Evolutionary conservation across 768 basidiomycete species (phyloP).

Genomic region (Royoungia palumana): DNA sequence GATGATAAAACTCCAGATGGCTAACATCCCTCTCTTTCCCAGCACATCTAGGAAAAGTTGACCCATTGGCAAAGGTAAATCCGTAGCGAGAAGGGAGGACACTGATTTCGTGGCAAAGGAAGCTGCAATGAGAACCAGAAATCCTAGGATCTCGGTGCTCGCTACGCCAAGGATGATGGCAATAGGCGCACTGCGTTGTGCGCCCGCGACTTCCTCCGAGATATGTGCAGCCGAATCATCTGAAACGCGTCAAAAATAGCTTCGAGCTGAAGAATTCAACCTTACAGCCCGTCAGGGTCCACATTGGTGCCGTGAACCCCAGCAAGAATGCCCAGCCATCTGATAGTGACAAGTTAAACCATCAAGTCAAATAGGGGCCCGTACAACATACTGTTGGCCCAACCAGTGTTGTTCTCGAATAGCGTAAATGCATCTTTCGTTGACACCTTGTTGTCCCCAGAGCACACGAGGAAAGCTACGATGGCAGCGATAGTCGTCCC

Average conservation of each 20-base stretch:
- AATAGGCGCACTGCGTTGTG: conserved; percentile 60
- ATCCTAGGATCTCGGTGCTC: conserved; percentile 58
- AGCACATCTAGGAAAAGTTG: conserved; percentile 64
- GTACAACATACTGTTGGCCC: conserved; percentile 49
- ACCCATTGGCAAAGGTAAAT: conserved; percentile 65
- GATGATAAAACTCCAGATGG: conserved; percentile 68
- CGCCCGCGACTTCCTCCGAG: conserved; percentile 67
- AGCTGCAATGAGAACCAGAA: conserved; percentile 61
- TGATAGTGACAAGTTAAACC: conserved; percentile 22
- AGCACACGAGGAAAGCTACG: conserved; percentile 52
- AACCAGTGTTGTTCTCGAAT: conserved; percentile 70
- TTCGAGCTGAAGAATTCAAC: neutral
- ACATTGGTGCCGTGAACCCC: conserved; percentile 74
- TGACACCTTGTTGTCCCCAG: conserved; percentile 57
- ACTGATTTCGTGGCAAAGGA: conserved; percentile 64
- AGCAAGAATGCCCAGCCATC: conserved; percentile 73
- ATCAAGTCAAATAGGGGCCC: neutral
- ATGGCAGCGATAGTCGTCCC: conserved; percentile 66
- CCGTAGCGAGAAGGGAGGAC: conserved; percentile 42
- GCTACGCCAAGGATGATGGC: conserved; percentile 66
- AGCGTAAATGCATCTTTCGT: conserved; percentile 65
- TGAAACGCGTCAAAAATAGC: conserved; percentile 21
- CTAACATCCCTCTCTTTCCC: conserved; percentile 69
- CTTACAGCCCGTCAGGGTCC: conserved; percentile 76
- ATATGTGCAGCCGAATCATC: conserved; percentile 78